Conservation (phyloP, 75 land plant genomes). For the Pseudotsuga menziesii region DNA sequence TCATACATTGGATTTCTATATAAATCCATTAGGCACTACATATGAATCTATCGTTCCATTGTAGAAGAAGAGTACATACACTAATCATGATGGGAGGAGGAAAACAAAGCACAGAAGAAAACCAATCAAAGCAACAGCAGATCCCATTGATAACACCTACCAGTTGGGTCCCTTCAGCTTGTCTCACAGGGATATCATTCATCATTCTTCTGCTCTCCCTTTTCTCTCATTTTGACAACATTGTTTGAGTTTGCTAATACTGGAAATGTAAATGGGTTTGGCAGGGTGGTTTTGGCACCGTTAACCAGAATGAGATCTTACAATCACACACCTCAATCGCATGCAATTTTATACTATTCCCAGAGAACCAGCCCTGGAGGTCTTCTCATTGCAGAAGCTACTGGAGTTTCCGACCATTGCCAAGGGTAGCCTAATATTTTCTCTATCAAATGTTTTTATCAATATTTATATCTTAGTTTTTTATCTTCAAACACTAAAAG, state of each 20-base stretch:
- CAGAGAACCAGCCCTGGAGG: slow-evolving; percentile 25
- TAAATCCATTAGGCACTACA: too few relatives aligned
- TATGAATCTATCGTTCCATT: too few relatives aligned
- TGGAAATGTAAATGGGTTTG: not conserved
- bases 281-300: slow-evolving; percentile 25
- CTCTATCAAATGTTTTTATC: too few relatives aligned
- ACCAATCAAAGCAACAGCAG: too few relatives aligned
- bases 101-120: not conserved
- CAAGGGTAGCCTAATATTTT: slow-evolving; percentile 14
- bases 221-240: too few relatives aligned
- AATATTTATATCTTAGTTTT: too few relatives aligned
- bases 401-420: slow-evolving; percentile 14
- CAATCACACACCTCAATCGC: slow-evolving; percentile 12
- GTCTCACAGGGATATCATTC: slow-evolving; percentile 28
- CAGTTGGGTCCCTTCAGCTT: slow-evolving; percentile 20
- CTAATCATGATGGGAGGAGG: too few relatives aligned
- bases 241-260: too few relatives aligned
- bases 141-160: slow-evolving; percentile 22
- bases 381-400: slow-evolving; percentile 25
- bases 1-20: too few relatives aligned
- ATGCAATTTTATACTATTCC: slow-evolving; percentile 22
- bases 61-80: too few relatives aligned
- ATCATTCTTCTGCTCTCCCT: not conserved
- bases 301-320: slow-evolving; percentile 19
- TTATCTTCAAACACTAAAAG: too few relatives aligned